Evolutionary conservation across 768 basidiomycete species (phyloP), one percentile per base, ranked within the genome.

Genomic region (Omphalotus guepiniiformis): DNA sequence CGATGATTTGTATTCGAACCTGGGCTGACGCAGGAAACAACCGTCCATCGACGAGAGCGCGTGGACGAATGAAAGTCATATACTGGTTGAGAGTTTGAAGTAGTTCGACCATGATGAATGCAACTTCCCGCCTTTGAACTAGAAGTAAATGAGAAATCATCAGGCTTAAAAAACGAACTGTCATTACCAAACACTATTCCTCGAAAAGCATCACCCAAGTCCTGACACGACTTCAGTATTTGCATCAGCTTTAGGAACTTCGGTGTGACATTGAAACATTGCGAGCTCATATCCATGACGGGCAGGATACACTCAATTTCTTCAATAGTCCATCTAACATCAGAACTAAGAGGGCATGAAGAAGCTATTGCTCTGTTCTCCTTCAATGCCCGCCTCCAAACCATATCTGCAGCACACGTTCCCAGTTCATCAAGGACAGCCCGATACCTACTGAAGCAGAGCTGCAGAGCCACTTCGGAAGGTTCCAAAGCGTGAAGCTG

Each of bases 241-340:
- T 87, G 75, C 2, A 83, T 66, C 21, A 91, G 59, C 53, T 70
- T 76, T 34, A 74, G 55, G 50, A 89, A 80, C 50, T 91, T 89
- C 1, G 78, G 78, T 0, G 82, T 79, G 15, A 86, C 76, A 55
- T 90, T 90, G 57, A 79, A 82, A 4, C 78, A 72, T 44, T 65
- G 63, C 5, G 83, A 85, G 21, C 67, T 70, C 1, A 72, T 55
- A 54, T 83, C 75, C 6, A 78, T 60, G 48, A 83, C 83, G 11
- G 85, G 84, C 71, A 82, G 77, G 5, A 75, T 67, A 56, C 80
- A 86, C 13, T 70, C 63, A 80, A 79, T 85, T 51, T 83, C 75
- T 56, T 75, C 76, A 34, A 88, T 62, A 13, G 74, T 38, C 29
- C 19, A 32, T 23, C 23, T 42, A 28, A 49, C 12, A 8, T 34